Base-by-base conservation (phyloP, 768 basidiomycete genomes). In the Leccinum imitatum region DNA sequence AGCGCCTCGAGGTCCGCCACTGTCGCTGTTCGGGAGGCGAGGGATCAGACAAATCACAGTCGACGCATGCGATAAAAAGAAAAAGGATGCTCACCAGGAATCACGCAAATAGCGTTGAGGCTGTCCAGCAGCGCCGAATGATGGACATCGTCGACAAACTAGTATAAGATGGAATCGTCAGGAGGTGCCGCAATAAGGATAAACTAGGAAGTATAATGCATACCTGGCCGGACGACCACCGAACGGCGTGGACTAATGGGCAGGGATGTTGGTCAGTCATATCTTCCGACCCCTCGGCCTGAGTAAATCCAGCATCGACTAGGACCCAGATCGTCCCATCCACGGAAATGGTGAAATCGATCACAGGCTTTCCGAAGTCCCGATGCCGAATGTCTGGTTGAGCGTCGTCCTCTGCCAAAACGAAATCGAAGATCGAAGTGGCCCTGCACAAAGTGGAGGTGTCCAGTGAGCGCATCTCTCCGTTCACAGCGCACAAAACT, bases 391-490 rank as follows among this genome's bases (percentile, higher is more conserved):
- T 61, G 57, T 47, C 66, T 52, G 60, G 64, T 46, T 44, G 64
- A 48, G 61, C 65, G 55, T 44, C 64, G 51, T 50, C 62, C 52
- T 58, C 74, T 61, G 69, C 71, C 73, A 65, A 74, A 59, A 63
- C 69, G 73, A 76, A 77, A 53, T 73, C 77, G 71, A 91, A 93
- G 10, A 93, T 65, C 0, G 90, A 89, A 1, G 87, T 85, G 3
- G 84, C 82, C 19, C 91, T 93, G 67, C n/a, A 46, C 35, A 60
- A 25, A 57, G 57, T 31, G 35, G 4, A 56, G 48, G 30, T 14
- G 7, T n/a, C 14, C 4, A 1, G 48, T 66, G 50, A 61, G 56
- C 3, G 11, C 56, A 50, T 51, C 14, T 46, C 14, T 37, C 10
- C 11, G 44, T 15, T 35, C 14, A 25, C 4, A 6, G 52, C 8